Evolutionary conservation across 2,329 filamentous ascomycete genomes (phyloP).

Genomic region (Aspergillus flavus): DNA sequence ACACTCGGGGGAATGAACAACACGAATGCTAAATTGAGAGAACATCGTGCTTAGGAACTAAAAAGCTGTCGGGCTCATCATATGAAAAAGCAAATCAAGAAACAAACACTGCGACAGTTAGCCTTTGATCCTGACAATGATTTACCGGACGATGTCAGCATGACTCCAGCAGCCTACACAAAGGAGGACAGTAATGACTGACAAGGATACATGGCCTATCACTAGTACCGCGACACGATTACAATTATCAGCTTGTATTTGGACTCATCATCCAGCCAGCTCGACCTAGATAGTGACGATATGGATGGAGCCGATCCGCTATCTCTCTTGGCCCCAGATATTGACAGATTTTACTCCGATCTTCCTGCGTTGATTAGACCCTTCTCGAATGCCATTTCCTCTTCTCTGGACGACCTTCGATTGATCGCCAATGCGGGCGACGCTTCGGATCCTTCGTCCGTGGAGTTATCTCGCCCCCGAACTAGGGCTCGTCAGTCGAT

Average conservation of each 20-base stretch:
- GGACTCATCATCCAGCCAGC: constrained; percentile 28
- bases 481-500: constrained; percentile 13
- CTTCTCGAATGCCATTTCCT: constrained; percentile 31
- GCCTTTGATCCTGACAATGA: constrained; percentile 36
- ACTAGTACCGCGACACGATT: constrained; percentile 38
- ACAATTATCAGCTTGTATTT: constrained; percentile 43
- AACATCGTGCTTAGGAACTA: constrained; percentile 32
- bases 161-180: background rate
- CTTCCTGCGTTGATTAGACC: constrained; percentile 28
- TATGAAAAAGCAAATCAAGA: constrained; percentile 38
- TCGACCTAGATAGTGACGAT: constrained; percentile 24
- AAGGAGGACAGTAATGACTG: background rate
- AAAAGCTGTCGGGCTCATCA: constrained; percentile 35
- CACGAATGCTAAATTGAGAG: background rate
- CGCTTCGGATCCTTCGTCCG: constrained; percentile 11
- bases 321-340: constrained; percentile 37
- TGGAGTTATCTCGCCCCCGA: constrained; percentile 18
- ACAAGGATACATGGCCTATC: background rate
- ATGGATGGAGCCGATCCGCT: constrained; percentile 26
- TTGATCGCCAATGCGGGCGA: constrained; percentile 25
- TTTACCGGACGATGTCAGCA: constrained; percentile 38
- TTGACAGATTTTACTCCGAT: constrained; percentile 38
- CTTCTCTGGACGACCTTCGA: constrained; percentile 31
- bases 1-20: background rate
- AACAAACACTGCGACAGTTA: constrained; percentile 33